Evolutionary conservation across 306 rosid genomes (phyloP).

Genomic region (Corylus americana): DNA sequence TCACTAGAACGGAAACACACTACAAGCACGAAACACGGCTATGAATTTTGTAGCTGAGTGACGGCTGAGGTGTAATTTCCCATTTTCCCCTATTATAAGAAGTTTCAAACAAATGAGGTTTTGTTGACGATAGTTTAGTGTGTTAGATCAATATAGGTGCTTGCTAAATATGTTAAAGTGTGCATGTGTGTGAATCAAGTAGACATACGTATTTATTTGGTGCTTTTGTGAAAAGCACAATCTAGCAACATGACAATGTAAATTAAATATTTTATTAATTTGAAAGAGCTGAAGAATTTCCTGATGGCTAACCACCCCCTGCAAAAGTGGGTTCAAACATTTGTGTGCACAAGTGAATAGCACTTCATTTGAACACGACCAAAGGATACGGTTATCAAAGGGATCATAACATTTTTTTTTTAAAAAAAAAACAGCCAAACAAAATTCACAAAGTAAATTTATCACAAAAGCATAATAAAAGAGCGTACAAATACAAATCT

Average conservation of each 20-base stretch:
- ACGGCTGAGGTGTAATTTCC: background rate
- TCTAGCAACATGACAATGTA: background rate
- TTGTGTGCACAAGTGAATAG: background rate
- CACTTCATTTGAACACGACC: background rate
- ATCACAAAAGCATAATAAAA: background rate
- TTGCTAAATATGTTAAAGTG: background rate
- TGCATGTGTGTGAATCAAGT: background rate
- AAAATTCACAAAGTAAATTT: background rate
- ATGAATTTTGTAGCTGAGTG: background rate
- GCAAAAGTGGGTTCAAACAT: background rate
- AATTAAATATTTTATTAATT: background rate
- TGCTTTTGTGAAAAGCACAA: background rate
- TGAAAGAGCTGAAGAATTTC: background rate
- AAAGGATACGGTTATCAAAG: background rate
- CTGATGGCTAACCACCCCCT: background rate
- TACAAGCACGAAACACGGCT: background rate
- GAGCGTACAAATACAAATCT: background rate
- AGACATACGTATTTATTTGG: background rate
- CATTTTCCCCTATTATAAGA: background rate
- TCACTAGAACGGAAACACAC: background rate
- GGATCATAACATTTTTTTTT: background rate
- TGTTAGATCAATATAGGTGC: background rate
- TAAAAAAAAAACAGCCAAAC: background rate
- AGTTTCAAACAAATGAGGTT: background rate
- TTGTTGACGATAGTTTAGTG: background rate